phyloP scores from a whole-genome alignment of 441 rosid genomes.

The Macaranga tanarius region DNA sequence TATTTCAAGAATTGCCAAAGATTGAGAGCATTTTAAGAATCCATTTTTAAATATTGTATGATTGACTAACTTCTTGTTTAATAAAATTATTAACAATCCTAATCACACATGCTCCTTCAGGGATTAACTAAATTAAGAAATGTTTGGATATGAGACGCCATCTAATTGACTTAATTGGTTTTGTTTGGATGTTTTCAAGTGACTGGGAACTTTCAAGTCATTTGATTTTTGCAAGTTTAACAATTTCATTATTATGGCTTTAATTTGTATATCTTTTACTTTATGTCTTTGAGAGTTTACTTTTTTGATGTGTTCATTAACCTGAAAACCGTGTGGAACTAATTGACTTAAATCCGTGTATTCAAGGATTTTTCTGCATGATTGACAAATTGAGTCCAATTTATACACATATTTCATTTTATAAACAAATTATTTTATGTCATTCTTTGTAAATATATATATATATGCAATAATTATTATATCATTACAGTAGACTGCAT shows the following conservation, averaged over 20 bases:
- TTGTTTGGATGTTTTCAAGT: slow-evolving; percentile 3
- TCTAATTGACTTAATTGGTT: not conserved
- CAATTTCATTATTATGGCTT: not conserved
- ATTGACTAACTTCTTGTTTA: not conserved
- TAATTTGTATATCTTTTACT: too few species aligned
- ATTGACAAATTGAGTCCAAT: too few species aligned
- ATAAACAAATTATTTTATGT: too few species aligned
- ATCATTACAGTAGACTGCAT: too few species aligned
- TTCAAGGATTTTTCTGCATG: too few species aligned
- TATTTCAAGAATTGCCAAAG: not conserved
- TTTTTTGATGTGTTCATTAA: slow-evolving; percentile 21
- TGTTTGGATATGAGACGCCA: not conserved
- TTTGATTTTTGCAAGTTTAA: not conserved
- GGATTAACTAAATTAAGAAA: not conserved
- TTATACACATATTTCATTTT: too few species aligned
- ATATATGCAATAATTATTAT: too few species aligned
- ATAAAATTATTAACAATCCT: not conserved
- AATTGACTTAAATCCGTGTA: slow-evolving; percentile 5
- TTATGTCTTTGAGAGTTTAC: not conserved
- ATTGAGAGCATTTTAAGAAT: not conserved
- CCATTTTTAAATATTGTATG: not conserved
- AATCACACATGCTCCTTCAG: not conserved
- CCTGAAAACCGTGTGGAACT: slow-evolving; percentile 21
- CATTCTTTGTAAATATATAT: too few species aligned
- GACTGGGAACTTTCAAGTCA: not conserved